Evolutionary conservation across 169 alveolate species (phyloP), one percentile per base, ranked within the genome.

Genomic region (Cryptosporidium felis): DNA sequence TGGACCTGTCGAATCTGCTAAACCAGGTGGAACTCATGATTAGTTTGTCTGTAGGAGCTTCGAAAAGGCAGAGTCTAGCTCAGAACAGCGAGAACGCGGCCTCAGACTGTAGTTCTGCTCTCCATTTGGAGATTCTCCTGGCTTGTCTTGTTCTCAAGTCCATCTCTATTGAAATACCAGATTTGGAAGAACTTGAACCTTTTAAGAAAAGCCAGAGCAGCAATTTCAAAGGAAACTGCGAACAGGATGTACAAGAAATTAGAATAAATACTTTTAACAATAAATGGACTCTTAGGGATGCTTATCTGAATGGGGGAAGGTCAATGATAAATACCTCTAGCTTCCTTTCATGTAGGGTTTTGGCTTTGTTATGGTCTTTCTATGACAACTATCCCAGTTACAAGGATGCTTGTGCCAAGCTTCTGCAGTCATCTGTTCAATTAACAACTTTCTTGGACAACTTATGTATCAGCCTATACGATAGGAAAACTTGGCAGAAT

Each of bases 301-400:
- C 74, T 21, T 74, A 56, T 36, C 32, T 56, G 6, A 74, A 74
- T 41, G 65, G 85, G 14, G 85, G 74, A 51, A 53, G 45, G 61
- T 74, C 74, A 21, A 74, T 49, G 56, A 26, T 74, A 21, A 53
- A 53, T 40, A n/a, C 59, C 18, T 14, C 26, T 26, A 32, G 30
- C n/a, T 45, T 65, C n/a, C 63, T 65, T 46, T 65, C 81, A 10
- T 28, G 45, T 26, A 26, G 30, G 28, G 41, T 74, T 32, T 23
- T 74, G 23, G 41, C 67, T 6, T 53, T 40, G 32, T 12, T 74
- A 30, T 74, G 85, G 85, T 53, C 65, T 36, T 58, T 74, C 23
- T 74, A 74, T 56, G 85, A 74, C 21, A 74, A 16, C 14, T 74
- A 74, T 36, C 85, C 85, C 9, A 74, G 74, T 8, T 74, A 53